Evolutionary conservation across 352 stramenopile genomes (phyloP), one percentile per base, ranked within the genome.

Genomic region (Pythium folliculosum): DNA sequence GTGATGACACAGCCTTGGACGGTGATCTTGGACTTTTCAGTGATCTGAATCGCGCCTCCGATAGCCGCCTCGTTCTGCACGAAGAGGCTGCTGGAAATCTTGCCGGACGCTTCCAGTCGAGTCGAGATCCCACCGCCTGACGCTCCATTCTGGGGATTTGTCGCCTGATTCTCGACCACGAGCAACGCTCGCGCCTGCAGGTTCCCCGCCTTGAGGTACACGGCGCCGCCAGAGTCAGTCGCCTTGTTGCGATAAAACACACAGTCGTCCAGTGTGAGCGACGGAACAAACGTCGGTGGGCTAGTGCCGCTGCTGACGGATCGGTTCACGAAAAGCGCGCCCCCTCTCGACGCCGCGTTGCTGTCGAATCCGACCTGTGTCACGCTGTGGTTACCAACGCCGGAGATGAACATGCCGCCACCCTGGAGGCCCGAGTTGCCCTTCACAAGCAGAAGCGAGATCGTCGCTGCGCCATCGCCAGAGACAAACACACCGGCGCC

Each of bases 181-280:
- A 75, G 13, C 4, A 67, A 0, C 13, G 25, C 32, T 5, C 23
- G 45, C 0, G 52, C 56, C 0, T 22, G 4, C 0, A 70, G 12
- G 23, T 22, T 37, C 12, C 61, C 58, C 0, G 44, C 21, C 17
- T 60, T 23, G 22, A 67, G 19, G 13, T 27, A 43, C 0, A 65
- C 5, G 1, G 58, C 68, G 8, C 68, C 68, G 5, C 51, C 68
- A 8, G 10, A 1, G 0, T 40, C 23, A 0, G 9, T 13, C 1
- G 63, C 69, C 5, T 37, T 63, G 44, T 75, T 75, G 3, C 54
- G 54, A 47, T 60, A 71, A n/a, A 71, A 66, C 1, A 57, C 65
- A 21, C 50, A 66, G 6, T 63, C 40, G 10, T n/a, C 14, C 21
- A 68, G 35, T 17, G 44, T 32, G 13, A 68, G 44, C 7, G 23